A percentile compares a stretch with the other conserved stretches of the same genome.
phyloP scores from a whole-genome alignment of 345 rosid species.

The Euclidium syriacum region DNA sequence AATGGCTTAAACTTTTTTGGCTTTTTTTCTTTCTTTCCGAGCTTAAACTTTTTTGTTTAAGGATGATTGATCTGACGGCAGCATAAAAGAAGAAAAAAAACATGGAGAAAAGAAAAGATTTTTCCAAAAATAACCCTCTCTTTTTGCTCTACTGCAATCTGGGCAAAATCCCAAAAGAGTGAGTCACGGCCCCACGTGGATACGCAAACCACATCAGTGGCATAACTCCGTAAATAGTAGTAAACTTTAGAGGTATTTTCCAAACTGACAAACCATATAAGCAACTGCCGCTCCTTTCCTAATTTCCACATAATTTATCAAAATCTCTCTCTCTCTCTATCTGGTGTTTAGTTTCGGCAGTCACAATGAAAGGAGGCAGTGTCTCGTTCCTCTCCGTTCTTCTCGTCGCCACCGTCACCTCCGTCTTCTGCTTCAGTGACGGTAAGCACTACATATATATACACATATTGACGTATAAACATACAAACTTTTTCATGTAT shows the following conservation, averaged over 20 bases:
- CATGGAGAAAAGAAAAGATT: neutral
- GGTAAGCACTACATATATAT: conserved; percentile 8
- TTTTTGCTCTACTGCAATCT: neutral
- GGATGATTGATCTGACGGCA: conserved; percentile 17
- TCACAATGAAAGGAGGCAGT: conserved; percentile 22
- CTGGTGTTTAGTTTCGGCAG: neutral
- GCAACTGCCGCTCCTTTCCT: neutral
- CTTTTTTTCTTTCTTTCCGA: no score
- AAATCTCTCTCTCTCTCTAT: neutral
- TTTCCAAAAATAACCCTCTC: neutral
- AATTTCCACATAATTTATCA: neutral
- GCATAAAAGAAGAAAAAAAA: neutral
- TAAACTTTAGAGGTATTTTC: conserved; percentile 5
- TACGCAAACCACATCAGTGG: conserved; percentile 27
- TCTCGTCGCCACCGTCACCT: conserved; percentile 27
- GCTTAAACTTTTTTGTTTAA: neutral
- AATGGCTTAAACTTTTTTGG: no score
- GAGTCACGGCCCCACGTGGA: conserved; percentile 36
- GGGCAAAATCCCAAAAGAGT: conserved; percentile 21
- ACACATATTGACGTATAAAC: no score
- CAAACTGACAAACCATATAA: conserved; percentile 17
- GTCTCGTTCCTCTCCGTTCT: conserved; percentile 15
- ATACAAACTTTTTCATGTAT: neutral
- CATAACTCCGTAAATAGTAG: conserved; percentile 16
- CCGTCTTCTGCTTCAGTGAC: conserved; percentile 25